Evolutionary conservation across 164 flowering plant species (phyloP).

Genomic region (Vitis cinerea): DNA sequence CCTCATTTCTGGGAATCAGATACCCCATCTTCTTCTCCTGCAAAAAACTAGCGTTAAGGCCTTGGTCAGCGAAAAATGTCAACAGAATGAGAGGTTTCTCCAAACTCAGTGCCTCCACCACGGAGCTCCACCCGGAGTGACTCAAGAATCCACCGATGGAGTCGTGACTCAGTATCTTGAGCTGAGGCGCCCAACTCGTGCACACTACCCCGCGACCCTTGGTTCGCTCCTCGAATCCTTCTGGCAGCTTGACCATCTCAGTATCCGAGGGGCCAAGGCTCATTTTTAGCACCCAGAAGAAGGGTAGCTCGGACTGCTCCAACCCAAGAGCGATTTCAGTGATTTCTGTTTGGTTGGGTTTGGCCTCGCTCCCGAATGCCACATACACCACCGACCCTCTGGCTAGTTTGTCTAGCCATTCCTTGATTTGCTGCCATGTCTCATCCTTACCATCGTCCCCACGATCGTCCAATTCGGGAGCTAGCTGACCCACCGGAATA

Average conservation of each 20-base stretch:
- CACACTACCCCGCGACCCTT: slow-evolving; percentile 27
- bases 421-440: slow-evolving; percentile 8
- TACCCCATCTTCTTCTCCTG: slow-evolving; percentile 34
- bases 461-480: slow-evolving; percentile 1
- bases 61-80: slow-evolving; percentile 35
- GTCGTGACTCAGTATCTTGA: slow-evolving; percentile 34
- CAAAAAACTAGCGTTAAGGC: slow-evolving; percentile 22
- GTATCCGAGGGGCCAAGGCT: neutral
- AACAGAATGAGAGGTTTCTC: slow-evolving; percentile 33
- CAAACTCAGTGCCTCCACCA: slow-evolving; percentile 33
- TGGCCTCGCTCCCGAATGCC: slow-evolving; percentile 31
- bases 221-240: slow-evolving; percentile 34
- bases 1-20: slow-evolving; percentile 36
- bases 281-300: slow-evolving; percentile 42
- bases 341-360: slow-evolving; percentile 16
- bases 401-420: slow-evolving; percentile 20
- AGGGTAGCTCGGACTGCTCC: slow-evolving; percentile 31
- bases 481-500: slow-evolving; percentile 26
- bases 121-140: slow-evolving; percentile 50
- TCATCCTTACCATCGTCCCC: neutral
- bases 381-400: slow-evolving; percentile 24
- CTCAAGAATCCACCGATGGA: slow-evolving; percentile 42
- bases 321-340: slow-evolving; percentile 34
- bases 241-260: slow-evolving; percentile 17
- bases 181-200: slow-evolving; percentile 44